Evolutionary conservation across 192 early-diverging fungal genomes (phyloP).

Genomic region (Radiomyces spectabilis): DNA sequence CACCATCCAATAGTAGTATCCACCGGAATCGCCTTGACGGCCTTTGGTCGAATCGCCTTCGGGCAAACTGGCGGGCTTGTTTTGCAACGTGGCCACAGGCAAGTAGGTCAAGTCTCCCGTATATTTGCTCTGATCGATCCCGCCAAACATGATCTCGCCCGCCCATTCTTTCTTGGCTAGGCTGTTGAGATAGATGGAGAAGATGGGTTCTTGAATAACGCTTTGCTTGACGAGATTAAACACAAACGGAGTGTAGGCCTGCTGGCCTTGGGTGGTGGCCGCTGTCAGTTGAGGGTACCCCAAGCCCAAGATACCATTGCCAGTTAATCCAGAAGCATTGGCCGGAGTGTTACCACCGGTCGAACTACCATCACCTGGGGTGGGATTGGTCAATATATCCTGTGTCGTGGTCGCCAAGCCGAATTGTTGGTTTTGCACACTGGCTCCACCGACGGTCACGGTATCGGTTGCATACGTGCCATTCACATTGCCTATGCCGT

Average conservation of each 20-base stretch:
- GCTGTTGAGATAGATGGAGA: conserved; percentile 24
- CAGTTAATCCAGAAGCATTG: not conserved
- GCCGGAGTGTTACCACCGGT: not conserved
- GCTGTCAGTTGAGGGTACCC: conserved; percentile 23
- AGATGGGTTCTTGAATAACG: conserved; percentile 15
- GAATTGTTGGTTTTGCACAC: conserved; percentile 21
- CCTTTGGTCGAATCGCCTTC: too few species aligned
- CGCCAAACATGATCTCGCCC: conserved; percentile 47
- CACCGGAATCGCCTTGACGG: too few species aligned
- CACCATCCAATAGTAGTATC: conserved; percentile 29
- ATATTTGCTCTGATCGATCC: conserved; percentile 37
- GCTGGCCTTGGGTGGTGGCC: not conserved
- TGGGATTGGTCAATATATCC: conserved; percentile 19
- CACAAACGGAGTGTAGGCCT: conserved; percentile 21
- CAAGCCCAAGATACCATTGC: conserved; percentile 27
- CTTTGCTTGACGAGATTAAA: conserved; percentile 21
- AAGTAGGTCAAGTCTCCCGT: conserved; percentile 42
- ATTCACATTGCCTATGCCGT: conserved; percentile 7
- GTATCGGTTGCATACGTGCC: conserved; percentile 26
- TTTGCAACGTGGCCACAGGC: conserved; percentile 17
- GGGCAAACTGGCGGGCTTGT: not conserved
- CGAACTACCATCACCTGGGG: not conserved
- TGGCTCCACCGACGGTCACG: conserved; percentile 17
- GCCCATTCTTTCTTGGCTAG: conserved; percentile 5
- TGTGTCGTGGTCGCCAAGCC: conserved; percentile 14